Conservation (phyloP, 2,329 filamentous ascomycete species). For the Plectosphaerella plurivora region DNA sequence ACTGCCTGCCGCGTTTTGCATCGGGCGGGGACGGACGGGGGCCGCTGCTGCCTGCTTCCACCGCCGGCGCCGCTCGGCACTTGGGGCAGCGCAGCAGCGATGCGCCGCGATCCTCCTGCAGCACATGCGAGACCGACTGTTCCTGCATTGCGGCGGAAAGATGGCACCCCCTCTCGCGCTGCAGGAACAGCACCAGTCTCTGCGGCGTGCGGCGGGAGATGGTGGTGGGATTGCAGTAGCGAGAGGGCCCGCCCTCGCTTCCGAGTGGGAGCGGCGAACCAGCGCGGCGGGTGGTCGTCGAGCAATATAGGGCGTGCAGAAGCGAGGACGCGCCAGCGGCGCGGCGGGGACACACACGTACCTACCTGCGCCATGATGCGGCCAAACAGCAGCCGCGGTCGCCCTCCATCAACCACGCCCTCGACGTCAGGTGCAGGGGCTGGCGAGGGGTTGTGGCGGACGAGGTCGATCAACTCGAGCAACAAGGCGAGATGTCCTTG, state of each 20-base stretch:
- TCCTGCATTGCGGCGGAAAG: too few species aligned
- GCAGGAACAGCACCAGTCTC: not conserved
- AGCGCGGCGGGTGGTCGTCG: not conserved
- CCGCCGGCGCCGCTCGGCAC: too few species aligned
- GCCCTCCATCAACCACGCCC: not conserved
- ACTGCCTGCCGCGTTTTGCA: too few species aligned
- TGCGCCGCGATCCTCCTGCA: too few species aligned
- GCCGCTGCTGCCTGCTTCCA: too few species aligned
- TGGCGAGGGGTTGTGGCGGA: not conserved
- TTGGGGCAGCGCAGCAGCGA: too few species aligned
- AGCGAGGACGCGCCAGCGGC: not conserved
- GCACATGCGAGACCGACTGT: too few species aligned
- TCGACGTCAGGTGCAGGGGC: not conserved
- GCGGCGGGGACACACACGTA: not conserved
- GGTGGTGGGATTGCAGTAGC: not conserved
- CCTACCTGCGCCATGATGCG: not conserved
- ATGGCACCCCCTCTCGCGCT: not conserved
- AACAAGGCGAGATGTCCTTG: not conserved
- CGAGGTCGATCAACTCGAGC: slow-evolving; percentile 4
- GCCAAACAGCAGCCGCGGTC: not conserved
- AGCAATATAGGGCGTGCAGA: not conserved
- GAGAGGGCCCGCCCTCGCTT: not conserved
- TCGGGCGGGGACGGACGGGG: too few species aligned
- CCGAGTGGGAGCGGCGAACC: not conserved
- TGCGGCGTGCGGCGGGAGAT: too few species aligned